phyloP scores from a whole-genome alignment of 2,329 filamentous ascomycete species.

The Cucurbitaria berberidis region DNA sequence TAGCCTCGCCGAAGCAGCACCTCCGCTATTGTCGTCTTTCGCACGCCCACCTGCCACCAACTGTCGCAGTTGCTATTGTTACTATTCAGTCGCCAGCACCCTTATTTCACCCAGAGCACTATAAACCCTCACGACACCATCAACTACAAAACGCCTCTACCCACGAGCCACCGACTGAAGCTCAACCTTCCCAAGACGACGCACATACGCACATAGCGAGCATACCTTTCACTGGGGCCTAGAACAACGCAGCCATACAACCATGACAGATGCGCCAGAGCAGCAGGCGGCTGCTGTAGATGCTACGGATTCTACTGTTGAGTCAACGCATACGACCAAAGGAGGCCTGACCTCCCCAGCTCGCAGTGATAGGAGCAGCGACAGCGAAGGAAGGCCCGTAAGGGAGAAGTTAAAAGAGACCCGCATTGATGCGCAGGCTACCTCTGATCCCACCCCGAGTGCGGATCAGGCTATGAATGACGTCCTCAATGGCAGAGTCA shows the following conservation, averaged over 20 bases:
- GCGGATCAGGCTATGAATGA: slow-evolving; percentile 33
- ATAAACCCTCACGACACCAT: background rate
- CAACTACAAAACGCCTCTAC: background rate
- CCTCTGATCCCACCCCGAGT: slow-evolving; percentile 21
- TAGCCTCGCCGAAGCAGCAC: slow-evolving; percentile 23
- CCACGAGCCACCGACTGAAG: background rate
- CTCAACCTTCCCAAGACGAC: slow-evolving; percentile 1
- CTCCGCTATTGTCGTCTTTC: slow-evolving; percentile 15
- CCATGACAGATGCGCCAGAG: slow-evolving; percentile 36
- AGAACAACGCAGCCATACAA: slow-evolving; percentile 8
- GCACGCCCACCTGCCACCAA: slow-evolving; percentile 6
- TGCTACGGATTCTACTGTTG: slow-evolving; percentile 12
- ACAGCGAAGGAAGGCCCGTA: slow-evolving; percentile 62
- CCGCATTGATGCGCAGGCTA: slow-evolving; percentile 56
- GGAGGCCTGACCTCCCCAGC: slow-evolving; percentile 34
- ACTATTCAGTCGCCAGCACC: slow-evolving; percentile 2
- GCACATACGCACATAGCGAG: slow-evolving; percentile 8
- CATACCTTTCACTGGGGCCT: slow-evolving; percentile 4
- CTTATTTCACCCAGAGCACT: background rate
- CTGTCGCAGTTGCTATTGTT: slow-evolving; percentile 13
- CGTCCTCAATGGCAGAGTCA: slow-evolving; percentile 30
- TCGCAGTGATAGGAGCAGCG: slow-evolving; percentile 50
- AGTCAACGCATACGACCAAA: slow-evolving; percentile 17
- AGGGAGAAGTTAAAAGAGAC: slow-evolving; percentile 68
- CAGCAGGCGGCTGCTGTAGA: slow-evolving; percentile 22